Base-by-base conservation (phyloP, 225 moss, liverwort and hornwort genomes). In the Polytrichum formosum region DNA sequence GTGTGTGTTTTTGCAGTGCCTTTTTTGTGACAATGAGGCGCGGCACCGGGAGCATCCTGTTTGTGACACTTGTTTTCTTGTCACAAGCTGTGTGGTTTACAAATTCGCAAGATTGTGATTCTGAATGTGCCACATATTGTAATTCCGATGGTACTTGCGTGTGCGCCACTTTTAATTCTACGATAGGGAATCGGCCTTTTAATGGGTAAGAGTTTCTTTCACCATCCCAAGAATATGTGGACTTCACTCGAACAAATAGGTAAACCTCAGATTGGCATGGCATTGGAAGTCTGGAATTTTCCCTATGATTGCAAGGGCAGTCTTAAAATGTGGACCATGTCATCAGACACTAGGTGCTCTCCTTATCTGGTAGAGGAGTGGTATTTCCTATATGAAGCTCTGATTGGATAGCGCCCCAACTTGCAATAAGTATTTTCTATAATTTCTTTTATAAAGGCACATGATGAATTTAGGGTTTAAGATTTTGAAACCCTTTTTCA, bases 41-140 rank as follows among this genome's bases (percentile, higher is more conserved):
- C 77, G 65, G 66, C 77, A 74, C 7, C 72, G 65, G 80, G 73
- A 82, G 67, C 54, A 65, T 69, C 62, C 67, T 66, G 54, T 78
- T 77, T 64, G 75, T 84, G 79, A 74, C 72, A 53, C 63, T 81
- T 46, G 33, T 81, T 28, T 25, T 84, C 16, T 63, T 82, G 79
- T 73, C 79, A 71, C 79, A 79, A 55, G 20, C 75, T 29, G 75
- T 71, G 75, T 73, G 31, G 6, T 74, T 70, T 9, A 73, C 78
- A 23, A 75, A 55, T 31, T 56, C 87, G 75, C 60, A 80, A 30
- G 59, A 80, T 6, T 0, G 79, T 75, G 79, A 67, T 77, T 26
- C 75, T 68, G 16, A 59, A 73, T 88, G 87, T 63, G 33, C 1
- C 37, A 86, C 92, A 33, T 0, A n/a, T 23, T 95, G 95, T 69